phyloP scores from a whole-genome alignment of 164 flowering plant species.

The Nymphaea colorata region DNA sequence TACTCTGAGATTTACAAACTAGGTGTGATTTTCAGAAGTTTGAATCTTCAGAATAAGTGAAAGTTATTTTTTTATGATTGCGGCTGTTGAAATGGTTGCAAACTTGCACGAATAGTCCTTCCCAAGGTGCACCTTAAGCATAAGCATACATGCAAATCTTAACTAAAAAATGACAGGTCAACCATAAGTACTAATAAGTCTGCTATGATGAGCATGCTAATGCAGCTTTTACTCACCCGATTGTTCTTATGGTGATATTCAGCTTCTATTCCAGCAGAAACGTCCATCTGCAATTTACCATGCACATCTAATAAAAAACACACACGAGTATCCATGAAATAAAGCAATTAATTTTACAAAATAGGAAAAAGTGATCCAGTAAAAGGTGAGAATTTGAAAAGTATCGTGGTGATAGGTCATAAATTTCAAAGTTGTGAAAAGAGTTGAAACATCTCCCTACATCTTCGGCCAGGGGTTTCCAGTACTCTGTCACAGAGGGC shows the following conservation, averaged over 20 bases:
- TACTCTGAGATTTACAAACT: too few relatives aligned
- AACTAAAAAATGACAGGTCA: too few relatives aligned
- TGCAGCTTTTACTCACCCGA: slow-evolving; percentile 27
- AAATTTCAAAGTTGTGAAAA: background rate
- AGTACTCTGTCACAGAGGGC: slow-evolving; percentile 71
- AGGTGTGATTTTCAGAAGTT: too few relatives aligned
- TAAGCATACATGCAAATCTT: too few relatives aligned
- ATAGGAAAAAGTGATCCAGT: background rate
- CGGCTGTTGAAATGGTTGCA: too few relatives aligned
- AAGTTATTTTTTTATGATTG: too few relatives aligned
- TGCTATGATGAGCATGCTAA: too few relatives aligned
- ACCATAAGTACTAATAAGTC: too few relatives aligned
- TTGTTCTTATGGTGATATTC: slow-evolving; percentile 96
- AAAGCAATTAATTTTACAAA: background rate
- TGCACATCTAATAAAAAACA: background rate
- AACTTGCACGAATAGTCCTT: too few relatives aligned
- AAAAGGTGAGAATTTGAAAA: too few relatives aligned
- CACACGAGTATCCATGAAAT: background rate
- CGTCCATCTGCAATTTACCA: slow-evolving; percentile 61
- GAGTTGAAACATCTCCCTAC: slow-evolving; percentile 27
- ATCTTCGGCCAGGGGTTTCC: slow-evolving; percentile 98
- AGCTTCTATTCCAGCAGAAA: slow-evolving; percentile 83
- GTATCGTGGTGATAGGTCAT: background rate
- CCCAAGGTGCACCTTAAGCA: too few relatives aligned
- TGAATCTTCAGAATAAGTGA: too few relatives aligned